Percentiles rank a stretch among this genome's conserved stretches.
Conservation (phyloP, 2,329 filamentous ascomycete genomes). For the Ceratocystis papillata region DNA sequence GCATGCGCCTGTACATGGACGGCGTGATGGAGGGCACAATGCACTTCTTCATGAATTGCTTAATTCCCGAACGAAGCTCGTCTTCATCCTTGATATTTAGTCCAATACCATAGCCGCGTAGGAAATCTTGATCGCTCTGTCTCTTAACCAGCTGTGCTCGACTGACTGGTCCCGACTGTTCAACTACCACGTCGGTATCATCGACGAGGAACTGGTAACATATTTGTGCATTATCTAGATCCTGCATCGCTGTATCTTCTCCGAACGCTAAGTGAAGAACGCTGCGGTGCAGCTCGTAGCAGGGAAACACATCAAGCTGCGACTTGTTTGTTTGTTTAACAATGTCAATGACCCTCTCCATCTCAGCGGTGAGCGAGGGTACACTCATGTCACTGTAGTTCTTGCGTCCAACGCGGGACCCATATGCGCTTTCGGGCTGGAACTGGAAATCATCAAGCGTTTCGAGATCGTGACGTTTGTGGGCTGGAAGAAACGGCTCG, state of each 20-base stretch:
- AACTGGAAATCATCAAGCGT: conserved; percentile 20
- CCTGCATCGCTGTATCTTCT: conserved; percentile 13
- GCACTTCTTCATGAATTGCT: conserved; percentile 13
- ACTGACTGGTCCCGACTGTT: background rate
- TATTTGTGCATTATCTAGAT: conserved; percentile 19
- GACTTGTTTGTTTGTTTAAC: conserved; percentile 17
- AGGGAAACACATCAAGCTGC: background rate
- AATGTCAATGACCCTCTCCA: conserved; percentile 9
- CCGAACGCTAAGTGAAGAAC: conserved; percentile 12
- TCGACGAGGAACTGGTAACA: conserved; percentile 23
- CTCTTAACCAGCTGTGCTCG: conserved; percentile 3
- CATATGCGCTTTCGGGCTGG: conserved; percentile 19
- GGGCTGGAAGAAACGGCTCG: conserved; percentile 16
- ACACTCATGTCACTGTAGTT: conserved; percentile 1
- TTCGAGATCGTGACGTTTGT: conserved; percentile 20
- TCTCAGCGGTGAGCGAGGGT: conserved; percentile 1
- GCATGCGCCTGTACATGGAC: conserved; percentile 19
- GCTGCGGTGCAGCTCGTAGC: conserved; percentile 14
- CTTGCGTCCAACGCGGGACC: background rate
- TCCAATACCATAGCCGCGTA: conserved; percentile 17
- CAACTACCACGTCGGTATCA: conserved; percentile 7
- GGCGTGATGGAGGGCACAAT: conserved; percentile 16
- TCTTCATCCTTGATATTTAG: conserved; percentile 11
- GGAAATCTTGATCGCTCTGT: conserved; percentile 19
- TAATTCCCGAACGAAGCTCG: conserved; percentile 1